These are phyloP conservation scores for Neurospora africana DNA, from an alignment of 495 filamentous ascomycete genomes.

Conservation along the genomic window DNA sequence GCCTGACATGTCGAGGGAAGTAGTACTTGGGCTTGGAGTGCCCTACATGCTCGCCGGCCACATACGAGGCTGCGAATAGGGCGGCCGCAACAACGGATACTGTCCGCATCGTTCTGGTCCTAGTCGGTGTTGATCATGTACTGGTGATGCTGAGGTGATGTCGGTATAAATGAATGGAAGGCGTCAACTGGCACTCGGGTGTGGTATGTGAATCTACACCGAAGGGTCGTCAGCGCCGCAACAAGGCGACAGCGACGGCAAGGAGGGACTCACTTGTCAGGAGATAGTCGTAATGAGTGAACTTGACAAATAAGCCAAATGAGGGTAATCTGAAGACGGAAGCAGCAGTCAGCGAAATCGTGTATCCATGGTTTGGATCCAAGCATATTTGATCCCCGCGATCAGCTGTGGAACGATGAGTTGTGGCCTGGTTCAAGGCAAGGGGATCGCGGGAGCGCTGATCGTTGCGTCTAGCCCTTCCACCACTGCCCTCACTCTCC, in stretches of 20 bases:
- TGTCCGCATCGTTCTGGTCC: slow-evolving; percentile 35
- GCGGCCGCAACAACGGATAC: slow-evolving; percentile 40
- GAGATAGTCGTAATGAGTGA: slow-evolving; percentile 46
- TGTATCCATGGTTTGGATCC: not conserved
- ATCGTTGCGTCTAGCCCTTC: not conserved
- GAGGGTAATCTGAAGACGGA: slow-evolving; percentile 38
- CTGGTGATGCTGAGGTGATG: slow-evolving; percentile 5
- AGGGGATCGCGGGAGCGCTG: not conserved
- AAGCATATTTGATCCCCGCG: slow-evolving; percentile 25
- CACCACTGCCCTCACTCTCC: not conserved
- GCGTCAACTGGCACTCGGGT: not conserved
- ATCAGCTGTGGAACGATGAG: slow-evolving; percentile 11
- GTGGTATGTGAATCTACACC: slow-evolving; percentile 17
- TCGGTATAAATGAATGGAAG: slow-evolving; percentile 11
- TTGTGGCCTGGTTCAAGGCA: not conserved
- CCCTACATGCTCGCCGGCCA: slow-evolving; percentile 30
- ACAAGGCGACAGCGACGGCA: not conserved
- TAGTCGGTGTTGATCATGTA: slow-evolving; percentile 9
- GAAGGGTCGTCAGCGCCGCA: slow-evolving; percentile 15
- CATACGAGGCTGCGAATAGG: slow-evolving; percentile 39
- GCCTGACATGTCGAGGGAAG: slow-evolving; percentile 50
- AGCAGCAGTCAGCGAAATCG: slow-evolving; percentile 16
- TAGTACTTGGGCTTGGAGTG: slow-evolving; percentile 42
- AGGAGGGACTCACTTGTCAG: slow-evolving; percentile 38
- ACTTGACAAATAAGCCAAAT: slow-evolving; percentile 52